Base-by-base conservation (phyloP, 768 basidiomycete species). In the Boletus subcaerulescens region DNA sequence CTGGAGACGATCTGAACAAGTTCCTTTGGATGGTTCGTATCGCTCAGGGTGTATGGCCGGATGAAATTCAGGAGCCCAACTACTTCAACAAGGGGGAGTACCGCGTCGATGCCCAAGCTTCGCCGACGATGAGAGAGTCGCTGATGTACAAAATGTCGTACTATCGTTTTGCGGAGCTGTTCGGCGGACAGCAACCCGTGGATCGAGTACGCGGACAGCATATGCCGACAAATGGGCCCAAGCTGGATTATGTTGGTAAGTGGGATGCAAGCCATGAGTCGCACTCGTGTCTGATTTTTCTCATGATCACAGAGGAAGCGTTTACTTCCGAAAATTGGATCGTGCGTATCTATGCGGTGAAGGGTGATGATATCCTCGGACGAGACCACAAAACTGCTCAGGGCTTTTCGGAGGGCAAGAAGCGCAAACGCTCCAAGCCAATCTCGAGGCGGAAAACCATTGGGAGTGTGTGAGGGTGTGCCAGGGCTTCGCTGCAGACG, bases 291-390 rank as follows among this genome's bases (percentile, higher is more conserved):
- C 48, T 65, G 22, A 67, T 20, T 39, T n/a, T 45, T 33, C 15
- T 10, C 3, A 2, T 38, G 13, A 26, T 36, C 1, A 11, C 58
- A 92, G 93, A 99, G 59, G 97, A 99, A 73, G 97, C 96, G 9
- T 99, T 95, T 77, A 99, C 97, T 2, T 92, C 93, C 8, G 97
- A 99, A 77, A 99, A 99, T 73, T 99, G 97, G 97, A 96, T 99
- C 60, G 96, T 93, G 55, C 89, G 97, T 36, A 96, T 99, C 66
- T 99, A 91, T 67, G 79, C 91, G 65, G 97, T 98, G 42, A 94
- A 91, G 74, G 93, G 93, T 65, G 93, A 97, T 48, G 97, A 98
- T 70, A 71, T 83, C 15, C 79, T 99, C 3, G 95, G 94, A 29
- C 84, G 97, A 56, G 93, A 98, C 62, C 82, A 88, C 50, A 93